These are phyloP conservation scores for Kazachstania bromeliacearum DNA, from an alignment of 805 yeast genomes.

Conservation along the genomic window DNA sequence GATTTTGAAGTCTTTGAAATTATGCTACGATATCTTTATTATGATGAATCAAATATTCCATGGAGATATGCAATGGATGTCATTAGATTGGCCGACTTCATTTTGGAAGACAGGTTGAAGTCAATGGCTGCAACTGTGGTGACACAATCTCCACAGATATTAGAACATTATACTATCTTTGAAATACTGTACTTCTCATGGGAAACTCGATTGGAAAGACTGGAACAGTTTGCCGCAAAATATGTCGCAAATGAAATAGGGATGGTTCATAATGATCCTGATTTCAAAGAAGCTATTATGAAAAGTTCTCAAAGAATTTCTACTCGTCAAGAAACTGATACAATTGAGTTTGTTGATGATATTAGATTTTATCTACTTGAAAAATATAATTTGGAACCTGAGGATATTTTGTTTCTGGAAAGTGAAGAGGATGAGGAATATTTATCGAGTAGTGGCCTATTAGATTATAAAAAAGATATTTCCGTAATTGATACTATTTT, in stretches of 20 bases:
- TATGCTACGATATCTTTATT: slow-evolving; percentile 47
- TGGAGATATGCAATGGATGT: slow-evolving; percentile 44
- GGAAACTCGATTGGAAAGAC: slow-evolving; percentile 53
- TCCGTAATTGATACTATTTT: slow-evolving; percentile 32
- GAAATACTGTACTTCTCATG: slow-evolving; percentile 58
- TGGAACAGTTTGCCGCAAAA: slow-evolving; percentile 56
- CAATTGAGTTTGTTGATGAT: slow-evolving; percentile 73
- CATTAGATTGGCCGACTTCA: slow-evolving; percentile 45
- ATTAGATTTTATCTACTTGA: slow-evolving; percentile 49
- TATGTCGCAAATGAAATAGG: slow-evolving; percentile 43
- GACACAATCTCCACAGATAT: slow-evolving; percentile 26
- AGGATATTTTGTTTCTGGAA: slow-evolving; percentile 19
- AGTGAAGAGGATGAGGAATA: slow-evolving; percentile 13
- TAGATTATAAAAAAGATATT: slow-evolving; percentile 28
- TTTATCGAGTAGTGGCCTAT: slow-evolving; percentile 15
- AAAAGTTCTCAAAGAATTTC: slow-evolving; percentile 49
- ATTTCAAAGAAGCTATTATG: slow-evolving; percentile 32
- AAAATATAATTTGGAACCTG: slow-evolving; percentile 24
- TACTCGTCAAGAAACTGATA: slow-evolving; percentile 62
- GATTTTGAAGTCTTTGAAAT: slow-evolving; percentile 38
- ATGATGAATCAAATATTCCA: slow-evolving; percentile 48
- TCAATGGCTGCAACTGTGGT: slow-evolving; percentile 46
- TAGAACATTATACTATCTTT: slow-evolving; percentile 34
- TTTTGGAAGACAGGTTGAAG: slow-evolving; percentile 54
- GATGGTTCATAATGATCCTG: slow-evolving; percentile 30